These are phyloP conservation scores for Gymnopilus junonius DNA, from an alignment of 768 basidiomycete species.

Conservation along the genomic window DNA sequence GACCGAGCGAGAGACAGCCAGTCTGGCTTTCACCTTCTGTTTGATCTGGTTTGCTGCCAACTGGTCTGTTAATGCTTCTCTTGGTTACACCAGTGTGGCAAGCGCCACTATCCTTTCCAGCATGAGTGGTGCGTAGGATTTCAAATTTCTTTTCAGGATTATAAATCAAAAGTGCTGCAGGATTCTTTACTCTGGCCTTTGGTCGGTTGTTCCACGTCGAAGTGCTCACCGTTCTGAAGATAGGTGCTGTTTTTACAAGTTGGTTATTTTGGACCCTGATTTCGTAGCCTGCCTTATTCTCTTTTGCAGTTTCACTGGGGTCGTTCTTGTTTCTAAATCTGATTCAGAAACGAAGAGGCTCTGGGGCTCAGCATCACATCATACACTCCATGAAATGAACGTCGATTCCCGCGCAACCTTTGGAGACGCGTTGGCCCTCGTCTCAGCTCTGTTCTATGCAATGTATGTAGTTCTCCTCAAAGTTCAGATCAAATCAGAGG, in stretches of 20 bases:
- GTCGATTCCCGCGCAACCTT: slow-evolving; percentile 46
- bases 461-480: slow-evolving; percentile 90
- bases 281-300: background rate
- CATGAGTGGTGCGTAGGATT: slow-evolving; percentile 73
- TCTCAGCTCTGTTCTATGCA: slow-evolving; percentile 90
- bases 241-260: slow-evolving; percentile 77
- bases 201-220: slow-evolving; percentile 87
- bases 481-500: slow-evolving; percentile 80
- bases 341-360: slow-evolving; percentile 55
- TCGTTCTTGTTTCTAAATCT: slow-evolving; percentile 86
- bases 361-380: slow-evolving; percentile 20
- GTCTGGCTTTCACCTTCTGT: slow-evolving; percentile 81
- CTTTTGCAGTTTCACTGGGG: slow-evolving; percentile 61
- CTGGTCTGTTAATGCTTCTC: slow-evolving; percentile 84
- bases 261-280: slow-evolving; percentile 50
- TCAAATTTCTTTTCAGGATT: background rate
- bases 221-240: slow-evolving; percentile 69
- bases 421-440: slow-evolving; percentile 83
- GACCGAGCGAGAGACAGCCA: slow-evolving; percentile 66
- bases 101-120: slow-evolving; percentile 89
- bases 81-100: slow-evolving; percentile 91
- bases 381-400: slow-evolving; percentile 14
- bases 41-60: slow-evolving; percentile 95
- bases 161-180: slow-evolving; percentile 41
- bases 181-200: slow-evolving; percentile 90